phyloP scores from a whole-genome alignment of 2,329 filamentous ascomycete genomes.

The Pseudopyricularia cyperi region DNA sequence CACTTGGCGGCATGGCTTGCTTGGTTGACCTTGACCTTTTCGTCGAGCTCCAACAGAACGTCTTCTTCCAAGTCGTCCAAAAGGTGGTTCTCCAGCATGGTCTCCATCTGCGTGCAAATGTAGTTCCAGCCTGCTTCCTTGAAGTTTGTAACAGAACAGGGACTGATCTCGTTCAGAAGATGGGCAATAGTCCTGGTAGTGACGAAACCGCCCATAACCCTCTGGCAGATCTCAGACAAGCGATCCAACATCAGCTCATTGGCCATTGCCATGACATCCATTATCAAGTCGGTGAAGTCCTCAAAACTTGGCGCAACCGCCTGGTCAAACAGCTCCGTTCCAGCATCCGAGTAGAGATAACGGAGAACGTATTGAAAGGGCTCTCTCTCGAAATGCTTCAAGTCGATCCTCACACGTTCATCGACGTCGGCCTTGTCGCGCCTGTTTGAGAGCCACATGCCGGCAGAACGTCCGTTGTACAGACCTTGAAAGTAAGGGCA shows the following conservation, averaged over 20 bases:
- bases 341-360: slow-evolving; percentile 73
- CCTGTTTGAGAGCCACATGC: slow-evolving; percentile 68
- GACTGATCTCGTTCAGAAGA: slow-evolving; percentile 74
- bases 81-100: slow-evolving; percentile 80
- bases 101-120: slow-evolving; percentile 80
- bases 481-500: slow-evolving; percentile 89
- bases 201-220: slow-evolving; percentile 70
- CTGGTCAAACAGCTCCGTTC: slow-evolving; percentile 68
- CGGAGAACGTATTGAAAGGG: slow-evolving; percentile 69
- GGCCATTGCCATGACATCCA: slow-evolving; percentile 80
- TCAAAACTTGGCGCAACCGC: slow-evolving; percentile 61
- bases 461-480: slow-evolving; percentile 76
- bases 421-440: slow-evolving; percentile 27
- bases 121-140: slow-evolving; percentile 84
- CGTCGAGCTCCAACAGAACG: slow-evolving; percentile 68
- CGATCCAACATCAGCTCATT: slow-evolving; percentile 95
- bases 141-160: slow-evolving; percentile 72
- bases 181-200: slow-evolving; percentile 75
- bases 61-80: slow-evolving; percentile 78
- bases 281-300: slow-evolving; percentile 74
- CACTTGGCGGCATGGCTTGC: slow-evolving; percentile 67
- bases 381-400: slow-evolving; percentile 63
- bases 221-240: slow-evolving; percentile 80
- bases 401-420: slow-evolving; percentile 54
- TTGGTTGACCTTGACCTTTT: slow-evolving; percentile 71